Percentiles rank a stretch among this genome's conserved stretches.
Evolutionary conservation across 2,329 filamentous ascomycete genomes (phyloP).

Genomic region (Acephala macrosclerotiorum): DNA sequence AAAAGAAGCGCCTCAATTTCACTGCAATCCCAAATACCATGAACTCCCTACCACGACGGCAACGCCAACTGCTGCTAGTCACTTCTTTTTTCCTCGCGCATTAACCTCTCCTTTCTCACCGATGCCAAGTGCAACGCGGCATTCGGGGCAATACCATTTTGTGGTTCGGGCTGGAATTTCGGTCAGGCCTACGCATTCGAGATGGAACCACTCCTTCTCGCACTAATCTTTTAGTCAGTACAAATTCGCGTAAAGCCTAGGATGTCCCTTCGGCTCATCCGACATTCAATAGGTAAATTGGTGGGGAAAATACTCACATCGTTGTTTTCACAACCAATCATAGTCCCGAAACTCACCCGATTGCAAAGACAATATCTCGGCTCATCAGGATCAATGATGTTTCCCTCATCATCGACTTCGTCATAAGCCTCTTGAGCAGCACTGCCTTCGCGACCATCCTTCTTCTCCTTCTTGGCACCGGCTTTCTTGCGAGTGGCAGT

Average conservation of each 20-base stretch:
- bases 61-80: background rate
- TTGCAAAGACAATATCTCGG: constrained; percentile 81
- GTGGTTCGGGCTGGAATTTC: constrained; percentile 74
- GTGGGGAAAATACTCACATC: constrained; percentile 62
- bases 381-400: constrained; percentile 77
- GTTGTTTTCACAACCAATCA: constrained; percentile 84
- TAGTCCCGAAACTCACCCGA: constrained; percentile 80
- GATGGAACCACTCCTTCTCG: constrained; percentile 85
- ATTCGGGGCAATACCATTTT: constrained; percentile 88
- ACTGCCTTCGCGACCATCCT: constrained; percentile 49
- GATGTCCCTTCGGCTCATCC: background rate
- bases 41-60: background rate
- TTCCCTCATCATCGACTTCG: constrained; percentile 73
- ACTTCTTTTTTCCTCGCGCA: constrained; percentile 45
- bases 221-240: constrained; percentile 57
- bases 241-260: background rate
- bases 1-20: background rate
- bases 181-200: constrained; percentile 75
- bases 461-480: constrained; percentile 51
- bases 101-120: constrained; percentile 69
- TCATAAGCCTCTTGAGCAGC: constrained; percentile 57
- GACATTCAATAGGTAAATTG: background rate
- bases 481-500: constrained; percentile 72
- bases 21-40: background rate
- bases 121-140: constrained; percentile 67